These are phyloP conservation scores for Gautieria morchelliformis DNA, from an alignment of 768 basidiomycete species.

Conservation along the genomic window DNA sequence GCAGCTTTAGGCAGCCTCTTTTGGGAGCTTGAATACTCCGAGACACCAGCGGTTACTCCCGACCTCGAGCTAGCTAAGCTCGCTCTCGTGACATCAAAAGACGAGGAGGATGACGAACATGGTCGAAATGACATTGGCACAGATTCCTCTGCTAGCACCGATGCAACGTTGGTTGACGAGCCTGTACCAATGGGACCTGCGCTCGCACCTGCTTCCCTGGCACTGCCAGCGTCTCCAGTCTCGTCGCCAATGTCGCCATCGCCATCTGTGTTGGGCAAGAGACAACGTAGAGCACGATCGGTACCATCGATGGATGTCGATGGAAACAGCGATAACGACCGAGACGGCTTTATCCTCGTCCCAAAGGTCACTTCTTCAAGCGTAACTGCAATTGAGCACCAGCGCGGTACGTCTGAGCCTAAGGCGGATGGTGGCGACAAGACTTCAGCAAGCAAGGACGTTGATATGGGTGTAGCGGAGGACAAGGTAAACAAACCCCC, in stretches of 20 bases:
- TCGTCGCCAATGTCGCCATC: conserved; percentile 22
- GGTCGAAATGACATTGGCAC: conserved; percentile 54
- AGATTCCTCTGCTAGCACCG: conserved; percentile 78
- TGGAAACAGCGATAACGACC: conserved; percentile 26
- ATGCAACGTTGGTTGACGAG: conserved; percentile 83
- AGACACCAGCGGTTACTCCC: conserved; percentile 65
- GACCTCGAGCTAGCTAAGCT: conserved; percentile 83
- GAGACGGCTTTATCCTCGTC: conserved; percentile 34
- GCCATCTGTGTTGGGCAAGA: conserved; percentile 61
- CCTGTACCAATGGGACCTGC: conserved; percentile 19
- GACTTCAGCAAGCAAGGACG: conserved; percentile 15
- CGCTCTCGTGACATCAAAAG: conserved; percentile 81
- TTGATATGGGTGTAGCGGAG: conserved; percentile 16
- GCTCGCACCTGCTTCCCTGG: conserved; percentile 13
- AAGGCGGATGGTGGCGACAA: neutral
- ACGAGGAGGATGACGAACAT: conserved; percentile 74
- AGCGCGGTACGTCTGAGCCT: neutral
- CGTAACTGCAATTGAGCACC: conserved; percentile 8
- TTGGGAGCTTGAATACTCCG: conserved; percentile 59
- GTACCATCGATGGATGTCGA: conserved; percentile 48
- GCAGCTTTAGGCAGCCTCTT: conserved; percentile 72
- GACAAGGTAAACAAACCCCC: conserved; percentile 35
- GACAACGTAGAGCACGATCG: conserved; percentile 28
- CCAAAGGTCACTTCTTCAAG: conserved; percentile 23
- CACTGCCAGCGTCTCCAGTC: neutral